A percentile compares a stretch with the other conserved stretches of the same genome.
Evolutionary conservation across 169 alveolate genomes (phyloP).

Genomic region (Plasmodium yoelii): DNA sequence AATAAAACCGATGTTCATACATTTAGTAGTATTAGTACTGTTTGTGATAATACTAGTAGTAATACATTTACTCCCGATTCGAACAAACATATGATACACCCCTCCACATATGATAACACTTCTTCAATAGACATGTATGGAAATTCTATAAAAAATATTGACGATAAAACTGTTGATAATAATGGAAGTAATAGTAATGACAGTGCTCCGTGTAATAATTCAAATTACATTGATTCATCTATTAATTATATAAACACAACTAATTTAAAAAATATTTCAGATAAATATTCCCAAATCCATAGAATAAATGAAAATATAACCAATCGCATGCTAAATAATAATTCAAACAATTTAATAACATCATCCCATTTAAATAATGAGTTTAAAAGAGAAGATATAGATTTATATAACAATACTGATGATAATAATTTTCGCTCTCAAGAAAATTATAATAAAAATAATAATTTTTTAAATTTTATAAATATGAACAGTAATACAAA

Average conservation of each 20-base stretch:
- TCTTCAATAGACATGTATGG: slow-evolving; percentile 12
- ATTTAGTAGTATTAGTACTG: background rate
- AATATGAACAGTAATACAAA: background rate
- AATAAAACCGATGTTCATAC: background rate
- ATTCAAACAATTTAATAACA: background rate
- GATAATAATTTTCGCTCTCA: background rate
- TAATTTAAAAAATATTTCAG: slow-evolving; percentile 20
- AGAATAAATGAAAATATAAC: background rate
- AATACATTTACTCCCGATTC: background rate
- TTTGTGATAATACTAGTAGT: background rate
- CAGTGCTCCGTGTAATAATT: slow-evolving; percentile 21
- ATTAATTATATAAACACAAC: slow-evolving; percentile 6
- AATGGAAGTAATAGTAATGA: slow-evolving; percentile 1
- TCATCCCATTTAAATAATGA: background rate
- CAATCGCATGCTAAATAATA: slow-evolving; percentile 6
- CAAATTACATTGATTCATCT: slow-evolving; percentile 25
- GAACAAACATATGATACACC: slow-evolving; percentile 9
- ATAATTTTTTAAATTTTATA: slow-evolving; percentile 7
- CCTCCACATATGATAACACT: slow-evolving; percentile 11
- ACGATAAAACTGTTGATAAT: too few species aligned
- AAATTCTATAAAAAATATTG: slow-evolving; percentile 17
- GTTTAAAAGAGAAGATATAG: background rate
- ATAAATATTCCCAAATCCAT: background rate
- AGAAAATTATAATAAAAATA: slow-evolving; percentile 8
- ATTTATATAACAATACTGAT: slow-evolving; percentile 15